Base-by-base conservation (phyloP, 768 basidiomycete species). In the Paxillus involutus region DNA sequence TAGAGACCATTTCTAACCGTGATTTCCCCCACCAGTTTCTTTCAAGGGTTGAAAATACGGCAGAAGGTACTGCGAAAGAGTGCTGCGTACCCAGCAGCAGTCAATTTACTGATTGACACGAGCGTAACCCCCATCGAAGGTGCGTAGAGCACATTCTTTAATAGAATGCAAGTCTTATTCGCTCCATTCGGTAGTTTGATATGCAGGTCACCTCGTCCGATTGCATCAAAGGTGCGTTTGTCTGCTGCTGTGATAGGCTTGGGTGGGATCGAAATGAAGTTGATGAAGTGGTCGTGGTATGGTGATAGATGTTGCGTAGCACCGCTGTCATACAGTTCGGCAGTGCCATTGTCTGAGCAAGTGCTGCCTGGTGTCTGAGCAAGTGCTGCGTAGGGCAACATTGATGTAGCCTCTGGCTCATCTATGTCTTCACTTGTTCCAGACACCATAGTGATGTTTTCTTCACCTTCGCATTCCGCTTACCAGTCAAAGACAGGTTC, bases 171-270 rank as follows among this genome's bases (percentile, higher is more conserved):
- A 5, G 26, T 26, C 26, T 26, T 26, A 5, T 4, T 5, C 26
- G 4, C 26, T 26, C 26, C 6, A 3, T 26, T 26, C 4, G 26
- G 4, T 26, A 26, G 4, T 26, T 26, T 3, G 4, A 26, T 26
- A 5, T 26, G 26, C 26, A 26, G 47, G 58, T 52, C 10, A 51
- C 63, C 36, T 63, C 57, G 3, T 53, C 45, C 3, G 60, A 62
- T 7, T 44, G 59, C 55, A 17, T 70, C 26, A 6, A 26, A 26
- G 4, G 26, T 26, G 58, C 66, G 53, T 74, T 73, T 13, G 64
- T 40, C 21, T 21, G 21, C 21, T 21, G 21, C 21, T 1, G 21
- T 21, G 21, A 21, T 21, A 21, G 21, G 21, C 16, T 61, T 51
- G 3, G 67, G 66, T 0, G 52, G 13, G 17, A 60, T 64, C 24